Base-by-base conservation (phyloP, 2,329 filamentous ascomycete genomes). In the Colletotrichum somersetense region DNA sequence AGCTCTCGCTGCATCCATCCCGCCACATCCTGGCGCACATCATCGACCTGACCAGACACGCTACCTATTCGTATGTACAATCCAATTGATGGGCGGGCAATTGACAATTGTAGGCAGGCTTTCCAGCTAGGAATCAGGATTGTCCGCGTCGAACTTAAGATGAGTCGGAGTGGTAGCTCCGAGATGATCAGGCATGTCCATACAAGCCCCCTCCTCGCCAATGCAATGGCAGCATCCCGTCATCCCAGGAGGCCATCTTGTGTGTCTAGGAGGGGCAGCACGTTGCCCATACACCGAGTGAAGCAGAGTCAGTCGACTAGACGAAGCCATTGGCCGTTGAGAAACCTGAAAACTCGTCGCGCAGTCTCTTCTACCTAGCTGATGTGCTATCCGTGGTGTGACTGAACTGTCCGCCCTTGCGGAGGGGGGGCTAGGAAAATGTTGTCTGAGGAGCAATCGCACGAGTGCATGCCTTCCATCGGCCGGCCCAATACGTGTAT, bases 21-120 rank as follows among this genome's bases (percentile, higher is more conserved):
- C 46, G 59, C 35, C 65, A 59, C 26, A 71, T 63, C 68, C 68
- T 68, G 65, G 68, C 65, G 58, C 68, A 63, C 56, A 71, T 71
- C 63, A 67, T 50, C 58, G 26, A 44, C 35, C 58, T 35, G 52
- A 55, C 44, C 52, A 52, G 62, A 62, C 44, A 52, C 23, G 35
- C 26, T 46, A 26, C 26, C 26, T 26, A n/a, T n/a, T 35, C 18
- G 23, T 12, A 30, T 8, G 5, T 33, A 35, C 7, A 23, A 16
- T 18, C 46, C 35, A 53, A 66, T 55, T 61, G 35, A 64, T 16
- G 12, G 20, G 20, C 20, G 2, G 44, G 33, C n/a, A 20, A 52
- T 62, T 18, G 33, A 26, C 30, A 26, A 62, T 35, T 1, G 18
- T 46, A 44, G 42, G 16, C 42, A 20, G 42, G 16, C 42, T 20